phyloP scores from a whole-genome alignment of 2,329 filamentous ascomycete genomes.

The Diplodia seriata region DNA sequence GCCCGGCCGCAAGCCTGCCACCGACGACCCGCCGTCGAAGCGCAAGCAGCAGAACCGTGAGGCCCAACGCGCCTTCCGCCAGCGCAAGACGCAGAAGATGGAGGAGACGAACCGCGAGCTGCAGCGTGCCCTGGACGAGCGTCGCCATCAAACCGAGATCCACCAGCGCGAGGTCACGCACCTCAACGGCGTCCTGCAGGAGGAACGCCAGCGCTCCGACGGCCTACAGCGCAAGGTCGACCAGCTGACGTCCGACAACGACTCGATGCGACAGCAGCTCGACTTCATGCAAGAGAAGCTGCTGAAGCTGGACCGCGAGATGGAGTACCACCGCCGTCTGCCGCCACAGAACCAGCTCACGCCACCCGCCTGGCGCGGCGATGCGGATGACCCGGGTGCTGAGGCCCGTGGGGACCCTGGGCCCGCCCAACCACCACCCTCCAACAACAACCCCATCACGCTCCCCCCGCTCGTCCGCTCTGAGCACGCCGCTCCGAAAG shows the following conservation, averaged over 20 bases:
- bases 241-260: conserved; percentile 33
- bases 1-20: conserved; percentile 91
- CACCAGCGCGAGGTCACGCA: conserved; percentile 33
- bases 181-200: conserved; percentile 23
- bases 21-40: conserved; percentile 90
- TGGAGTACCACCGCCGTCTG: conserved; percentile 29
- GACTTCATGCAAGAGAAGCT: conserved; percentile 30
- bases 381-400: conserved; percentile 25
- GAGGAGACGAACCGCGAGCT: conserved; percentile 63
- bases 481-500: conserved; percentile 24
- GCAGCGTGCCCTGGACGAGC: conserved; percentile 42
- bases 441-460: conserved; percentile 20
- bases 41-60: conserved; percentile 93
- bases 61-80: conserved; percentile 88
- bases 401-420: conserved; percentile 28
- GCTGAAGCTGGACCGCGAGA: conserved; percentile 30
- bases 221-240: conserved; percentile 32
- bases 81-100: conserved; percentile 83
- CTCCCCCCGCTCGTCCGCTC: conserved; percentile 31
- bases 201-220: conserved; percentile 34
- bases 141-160: conserved; percentile 35
- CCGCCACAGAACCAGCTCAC: conserved; percentile 30
- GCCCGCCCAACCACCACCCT: conserved; percentile 19
- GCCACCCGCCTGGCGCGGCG: conserved; percentile 33
- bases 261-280: conserved; percentile 32